Percentiles rank a stretch among this genome's conserved stretches.
These are phyloP conservation scores for Pachysolen tannophilus DNA, from an alignment of 805 yeast species.

Conservation along the genomic window DNA sequence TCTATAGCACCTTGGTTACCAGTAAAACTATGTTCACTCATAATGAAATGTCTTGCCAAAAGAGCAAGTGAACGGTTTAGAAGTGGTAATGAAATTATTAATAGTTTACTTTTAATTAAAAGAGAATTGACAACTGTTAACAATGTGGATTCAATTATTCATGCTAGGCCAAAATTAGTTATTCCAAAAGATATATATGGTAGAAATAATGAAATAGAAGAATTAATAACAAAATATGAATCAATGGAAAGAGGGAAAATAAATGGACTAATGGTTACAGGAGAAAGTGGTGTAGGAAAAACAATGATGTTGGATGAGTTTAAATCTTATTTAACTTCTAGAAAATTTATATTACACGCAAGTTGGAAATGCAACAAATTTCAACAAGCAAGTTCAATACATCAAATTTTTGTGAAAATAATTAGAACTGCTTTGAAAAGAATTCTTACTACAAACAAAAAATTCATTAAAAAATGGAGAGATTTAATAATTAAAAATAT, in stretches of 20 bases:
- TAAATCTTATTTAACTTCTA: conserved; percentile 24
- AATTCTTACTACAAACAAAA: conserved; percentile 29
- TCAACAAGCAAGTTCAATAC: conserved; percentile 15
- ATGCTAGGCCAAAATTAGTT: conserved; percentile 11
- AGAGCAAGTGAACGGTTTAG: conserved; percentile 30
- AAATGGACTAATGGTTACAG: conserved; percentile 26
- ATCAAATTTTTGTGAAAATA: conserved; percentile 11
- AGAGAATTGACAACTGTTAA: conserved; percentile 14
- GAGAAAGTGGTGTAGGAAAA: conserved; percentile 40
- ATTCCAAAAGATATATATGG: conserved; percentile 22
- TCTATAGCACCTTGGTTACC: conserved; percentile 22
- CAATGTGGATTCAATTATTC: conserved; percentile 3
- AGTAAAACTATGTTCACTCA: conserved; percentile 26
- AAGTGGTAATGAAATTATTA: conserved; percentile 24
- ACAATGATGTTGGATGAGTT: conserved; percentile 32
- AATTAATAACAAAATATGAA: conserved; percentile 16
- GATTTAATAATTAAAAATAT: conserved; percentile 28
- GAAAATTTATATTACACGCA: conserved; percentile 21
- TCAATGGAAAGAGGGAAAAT: conserved; percentile 15
- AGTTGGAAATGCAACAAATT: conserved; percentile 22
- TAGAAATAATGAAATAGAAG: conserved; percentile 16
- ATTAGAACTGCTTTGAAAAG: conserved; percentile 29
- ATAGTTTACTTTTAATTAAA: conserved; percentile 25
- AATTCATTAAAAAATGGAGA: conserved; percentile 30
- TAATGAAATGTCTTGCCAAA: conserved; percentile 35